phyloP scores from a whole-genome alignment of 1,139 yeast genomes.

The Lodderomyces jiufengensis region DNA sequence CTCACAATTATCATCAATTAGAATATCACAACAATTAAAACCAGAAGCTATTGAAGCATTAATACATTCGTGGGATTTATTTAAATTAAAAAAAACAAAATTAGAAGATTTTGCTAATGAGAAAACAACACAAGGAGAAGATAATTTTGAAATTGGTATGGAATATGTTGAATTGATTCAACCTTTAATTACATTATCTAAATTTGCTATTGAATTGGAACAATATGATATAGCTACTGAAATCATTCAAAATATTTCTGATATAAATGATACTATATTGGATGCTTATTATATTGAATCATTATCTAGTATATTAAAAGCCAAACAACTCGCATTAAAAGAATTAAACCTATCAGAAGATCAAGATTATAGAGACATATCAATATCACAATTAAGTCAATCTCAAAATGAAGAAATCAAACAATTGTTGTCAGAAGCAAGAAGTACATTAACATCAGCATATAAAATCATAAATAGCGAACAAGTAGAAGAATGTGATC shows the following conservation, averaged over 20 bases:
- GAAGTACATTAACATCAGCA: slow-evolving; percentile 55
- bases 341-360: slow-evolving; percentile 9
- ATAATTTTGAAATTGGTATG: slow-evolving; percentile 38
- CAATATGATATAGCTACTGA: slow-evolving; percentile 61
- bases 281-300: slow-evolving; percentile 84
- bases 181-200: slow-evolving; percentile 66
- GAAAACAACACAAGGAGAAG: slow-evolving; percentile 16
- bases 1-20: slow-evolving; percentile 78
- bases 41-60: slow-evolving; percentile 74
- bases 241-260: slow-evolving; percentile 60
- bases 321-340: slow-evolving; percentile 33
- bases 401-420: slow-evolving; percentile 28
- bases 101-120: slow-evolving; percentile 46
- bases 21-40: slow-evolving; percentile 79
- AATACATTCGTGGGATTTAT: slow-evolving; percentile 68
- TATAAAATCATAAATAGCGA: slow-evolving; percentile 45
- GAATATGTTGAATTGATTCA: slow-evolving; percentile 64
- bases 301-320: slow-evolving; percentile 61
- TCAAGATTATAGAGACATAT: slow-evolving; percentile 49
- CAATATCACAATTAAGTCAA: slow-evolving; percentile 24
- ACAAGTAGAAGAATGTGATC: slow-evolving; percentile 47
- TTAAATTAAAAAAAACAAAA: slow-evolving; percentile 45
- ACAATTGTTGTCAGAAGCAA: slow-evolving; percentile 41
- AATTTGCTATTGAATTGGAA: slow-evolving; percentile 75
- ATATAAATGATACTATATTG: slow-evolving; percentile 76